Evolutionary conservation across 495 filamentous ascomycete genomes (phyloP).

Genomic region (Xylona heveae): DNA sequence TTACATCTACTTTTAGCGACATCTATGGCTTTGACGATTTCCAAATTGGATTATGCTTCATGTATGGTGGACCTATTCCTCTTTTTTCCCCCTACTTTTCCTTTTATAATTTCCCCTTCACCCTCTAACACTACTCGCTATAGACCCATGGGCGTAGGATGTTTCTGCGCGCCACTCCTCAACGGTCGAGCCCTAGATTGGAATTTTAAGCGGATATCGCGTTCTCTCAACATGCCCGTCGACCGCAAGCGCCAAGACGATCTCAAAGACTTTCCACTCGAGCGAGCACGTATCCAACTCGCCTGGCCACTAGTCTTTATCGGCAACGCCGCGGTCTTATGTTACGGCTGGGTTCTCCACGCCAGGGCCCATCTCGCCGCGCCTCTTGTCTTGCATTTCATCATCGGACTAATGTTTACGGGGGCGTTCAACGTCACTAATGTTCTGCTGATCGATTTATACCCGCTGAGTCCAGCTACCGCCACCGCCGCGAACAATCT

Average conservation of each 20-base stretch:
- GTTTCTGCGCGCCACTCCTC: constrained; percentile 22
- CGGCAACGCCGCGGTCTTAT: constrained; percentile 20
- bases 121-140: background rate
- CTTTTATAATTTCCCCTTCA: background rate
- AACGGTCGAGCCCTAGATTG: constrained; percentile 36
- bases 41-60: constrained; percentile 38
- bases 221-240: constrained; percentile 21
- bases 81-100: background rate
- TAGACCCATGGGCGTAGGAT: constrained; percentile 28
- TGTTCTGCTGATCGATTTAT: constrained; percentile 19
- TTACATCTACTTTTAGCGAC: constrained; percentile 35
- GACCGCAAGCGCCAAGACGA: constrained; percentile 29
- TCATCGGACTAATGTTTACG: constrained; percentile 29
- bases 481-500: constrained; percentile 27
- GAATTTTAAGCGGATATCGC: constrained; percentile 24
- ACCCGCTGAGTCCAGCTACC: constrained; percentile 22
- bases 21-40: constrained; percentile 48
- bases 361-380: constrained; percentile 22
- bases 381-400: constrained; percentile 31
- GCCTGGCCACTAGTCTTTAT: constrained; percentile 24
- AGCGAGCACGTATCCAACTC: constrained; percentile 35
- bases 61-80: too few relatives aligned
- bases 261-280: constrained; percentile 36
- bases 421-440: constrained; percentile 23
- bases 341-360: constrained; percentile 37